phyloP scores from a whole-genome alignment of 345 rosid genomes.

The rapeseed (Brassica napus) region Da-Ae NC_063451.1:17333501-17334000 shows the following conservation, averaged over 20 bases:
- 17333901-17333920: conserved; percentile 22
- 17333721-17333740: conserved; percentile 56
- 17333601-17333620: conserved; percentile 61
- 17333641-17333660: conserved; percentile 59
- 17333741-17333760: conserved; percentile 49
- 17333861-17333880: conserved; percentile 35
- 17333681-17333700: conserved; percentile 47
- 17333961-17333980: neutral
- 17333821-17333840: conserved; percentile 8
- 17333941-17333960: conserved; percentile 41
- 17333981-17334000: neutral
- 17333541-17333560: conserved; percentile 48
- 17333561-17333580: conserved; percentile 47
- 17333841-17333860: conserved; percentile 35
- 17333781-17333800: conserved; percentile 27
- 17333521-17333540: conserved; percentile 50
- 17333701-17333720: conserved; percentile 52
- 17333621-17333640: conserved; percentile 55
- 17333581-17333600: conserved; percentile 44
- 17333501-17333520: conserved; percentile 49
- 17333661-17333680: conserved; percentile 47
- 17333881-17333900: neutral
- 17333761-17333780: conserved; percentile 49
- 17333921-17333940: conserved; percentile 51
- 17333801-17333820: neutral